Evolutionary conservation across 441 rosid genomes (phyloP), one percentile per base, ranked within the genome.

Genomic region (Gossypium aridum): DNA sequence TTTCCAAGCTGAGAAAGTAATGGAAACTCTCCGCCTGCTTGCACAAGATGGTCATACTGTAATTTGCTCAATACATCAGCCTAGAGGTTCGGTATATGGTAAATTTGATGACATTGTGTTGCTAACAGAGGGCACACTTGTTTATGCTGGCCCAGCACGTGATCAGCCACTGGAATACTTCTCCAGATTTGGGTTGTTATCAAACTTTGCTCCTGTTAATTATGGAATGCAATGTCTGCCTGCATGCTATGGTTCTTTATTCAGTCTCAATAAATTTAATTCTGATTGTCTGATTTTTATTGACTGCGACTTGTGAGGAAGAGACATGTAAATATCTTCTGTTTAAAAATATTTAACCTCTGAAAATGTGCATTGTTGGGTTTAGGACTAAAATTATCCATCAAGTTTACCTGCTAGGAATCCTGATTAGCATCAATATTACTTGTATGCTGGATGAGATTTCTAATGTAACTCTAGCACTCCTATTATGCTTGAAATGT

Each of bases 41-140:
- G 95, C 91, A 4, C 88, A 87, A 75, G 97, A 95, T 80, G 99
- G 99, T 17, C 99, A 92, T 82, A 91, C 98, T 73, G 97, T 95
- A 64, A 91, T 95, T 71, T 95, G 96, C 79, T 91, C 99, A 76
- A 95, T 92, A 75, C 99, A 92, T 85, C 99, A 95, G 78, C 99
- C 99, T 79, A 87, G 99, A 85, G 86, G 98, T 75, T 92, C 97
- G 0, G 92, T 92, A 9, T 95, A 95, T 78, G 79, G 75, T 70
- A 92, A 91, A 86, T 92, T 92, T 56, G 99, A 91, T 2, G 92
- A 95, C 91, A 87, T 95, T 78, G 85, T 91, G 82, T 81, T 95
- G 84, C 88, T 92, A 73, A 77, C 98, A 72, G 94, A 85, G 66
- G 98, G 98, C 74, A 78, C 74, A 64, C 88, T 93, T 73, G 92